These are phyloP conservation scores for sorghum (Sorghum bicolor) DNA, from an alignment of 176 grass and related monocot species.

Conservation along the genomic window DNA sequence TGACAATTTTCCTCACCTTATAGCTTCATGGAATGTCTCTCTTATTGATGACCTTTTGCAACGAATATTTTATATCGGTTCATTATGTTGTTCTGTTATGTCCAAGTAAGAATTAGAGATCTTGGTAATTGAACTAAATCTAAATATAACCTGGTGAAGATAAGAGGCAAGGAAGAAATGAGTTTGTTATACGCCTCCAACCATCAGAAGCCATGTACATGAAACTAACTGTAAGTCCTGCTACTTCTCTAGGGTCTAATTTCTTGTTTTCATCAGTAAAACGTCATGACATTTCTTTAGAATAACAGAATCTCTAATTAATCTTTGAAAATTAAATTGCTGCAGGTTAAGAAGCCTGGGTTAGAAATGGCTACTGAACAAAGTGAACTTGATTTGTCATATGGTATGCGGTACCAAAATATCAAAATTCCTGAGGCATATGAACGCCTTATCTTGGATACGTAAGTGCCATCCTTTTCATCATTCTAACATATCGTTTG, in stretches of 20 bases:
- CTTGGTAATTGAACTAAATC: constrained; percentile 16
- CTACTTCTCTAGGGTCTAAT: not conserved
- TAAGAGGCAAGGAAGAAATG: constrained; percentile 99
- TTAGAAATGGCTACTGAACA: constrained; percentile 96
- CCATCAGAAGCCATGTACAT: constrained; percentile 99
- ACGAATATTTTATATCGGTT: constrained; percentile 7
- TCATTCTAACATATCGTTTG: not conserved
- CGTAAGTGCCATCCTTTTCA: constrained; percentile 43
- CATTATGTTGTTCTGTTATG: constrained; percentile 12
- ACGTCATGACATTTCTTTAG: not conserved
- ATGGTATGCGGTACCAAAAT: constrained; percentile 87
- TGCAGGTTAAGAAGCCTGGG: constrained; percentile 99
- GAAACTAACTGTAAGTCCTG: constrained; percentile 92
- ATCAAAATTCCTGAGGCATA: constrained; percentile 97
- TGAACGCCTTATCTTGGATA: constrained; percentile 97
- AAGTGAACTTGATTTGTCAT: constrained; percentile 98
- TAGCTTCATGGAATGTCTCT: not conserved
- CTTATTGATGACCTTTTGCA: not conserved
- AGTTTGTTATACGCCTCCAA: constrained; percentile 97
- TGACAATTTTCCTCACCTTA: not conserved
- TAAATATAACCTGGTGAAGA: constrained; percentile 46
- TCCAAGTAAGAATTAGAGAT: constrained; percentile 12
- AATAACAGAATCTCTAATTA: constrained; percentile 9
- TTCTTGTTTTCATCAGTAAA: not conserved
- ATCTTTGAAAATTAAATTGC: not conserved